Conservation (phyloP, 371 early-diverging fungal species). For the Coemansia sp. region DNA sequence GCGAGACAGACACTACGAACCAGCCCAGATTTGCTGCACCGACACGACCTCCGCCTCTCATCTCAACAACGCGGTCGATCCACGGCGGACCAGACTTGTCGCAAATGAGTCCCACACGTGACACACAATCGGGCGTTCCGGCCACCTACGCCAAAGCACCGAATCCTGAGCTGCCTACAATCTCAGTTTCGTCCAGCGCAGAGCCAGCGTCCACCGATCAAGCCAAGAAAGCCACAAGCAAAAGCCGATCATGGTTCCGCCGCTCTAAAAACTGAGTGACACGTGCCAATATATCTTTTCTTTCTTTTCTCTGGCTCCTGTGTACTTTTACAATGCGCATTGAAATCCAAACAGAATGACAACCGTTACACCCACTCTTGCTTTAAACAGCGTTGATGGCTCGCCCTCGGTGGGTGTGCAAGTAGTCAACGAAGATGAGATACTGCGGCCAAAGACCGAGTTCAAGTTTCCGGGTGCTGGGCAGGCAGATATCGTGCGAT, state of each 20-base stretch:
- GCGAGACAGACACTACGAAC: neutral
- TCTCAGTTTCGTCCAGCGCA: neutral
- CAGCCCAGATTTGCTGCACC: conserved; percentile 23
- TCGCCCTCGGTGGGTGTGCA: neutral
- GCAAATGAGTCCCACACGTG: conserved; percentile 8
- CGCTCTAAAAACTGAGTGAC: conserved; percentile 20
- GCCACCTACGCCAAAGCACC: neutral
- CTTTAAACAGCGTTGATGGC: too few species aligned
- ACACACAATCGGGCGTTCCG: neutral
- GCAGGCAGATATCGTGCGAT: conserved; percentile 84
- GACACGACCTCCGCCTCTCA: conserved; percentile 41
- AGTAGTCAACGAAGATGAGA: conserved; percentile 6
- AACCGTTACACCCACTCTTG: neutral
- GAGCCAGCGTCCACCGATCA: neutral
- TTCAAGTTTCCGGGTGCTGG: conserved; percentile 67
- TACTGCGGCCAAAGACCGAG: conserved; percentile 14
- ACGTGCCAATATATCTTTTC: neutral
- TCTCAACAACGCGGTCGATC: conserved; percentile 28
- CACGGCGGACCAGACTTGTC: conserved; percentile 12
- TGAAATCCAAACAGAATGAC: neutral
- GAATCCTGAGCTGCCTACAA: neutral
- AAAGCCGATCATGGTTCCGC: conserved; percentile 44
- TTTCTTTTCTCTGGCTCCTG: neutral
- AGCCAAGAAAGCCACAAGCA: neutral
- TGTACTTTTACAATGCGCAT: neutral